Conservation (phyloP, 805 yeast genomes). For the Hagleromyces aurorensis region DNA sequence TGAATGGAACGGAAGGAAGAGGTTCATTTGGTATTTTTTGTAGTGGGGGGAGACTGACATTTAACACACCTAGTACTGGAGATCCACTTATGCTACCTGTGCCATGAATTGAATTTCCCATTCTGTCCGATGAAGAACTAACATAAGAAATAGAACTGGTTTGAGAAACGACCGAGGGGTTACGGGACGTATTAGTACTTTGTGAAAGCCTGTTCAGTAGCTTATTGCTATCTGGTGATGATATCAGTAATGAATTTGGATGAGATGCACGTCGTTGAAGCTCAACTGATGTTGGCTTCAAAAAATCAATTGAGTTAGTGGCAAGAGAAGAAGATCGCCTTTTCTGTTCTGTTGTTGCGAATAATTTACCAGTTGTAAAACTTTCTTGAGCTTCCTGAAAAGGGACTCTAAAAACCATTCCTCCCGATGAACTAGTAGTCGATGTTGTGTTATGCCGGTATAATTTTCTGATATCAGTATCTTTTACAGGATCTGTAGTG, state of each 20-base stretch:
- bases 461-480: no score
- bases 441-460: no score
- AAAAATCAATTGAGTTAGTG: slow-evolving; percentile 7
- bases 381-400: slow-evolving; percentile 43
- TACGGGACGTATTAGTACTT: slow-evolving; percentile 28
- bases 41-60: slow-evolving; percentile 44
- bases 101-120: slow-evolving; percentile 26
- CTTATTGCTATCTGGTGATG: slow-evolving; percentile 5
- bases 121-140: slow-evolving; percentile 28
- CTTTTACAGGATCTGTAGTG: no score
- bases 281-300: slow-evolving; percentile 6
- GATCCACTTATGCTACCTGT: slow-evolving; percentile 21
- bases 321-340: slow-evolving; percentile 20
- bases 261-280: slow-evolving; percentile 22
- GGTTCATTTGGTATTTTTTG: slow-evolving; percentile 50
- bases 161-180: slow-evolving; percentile 33
- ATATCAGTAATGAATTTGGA: slow-evolving; percentile 10
- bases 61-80: slow-evolving; percentile 19
- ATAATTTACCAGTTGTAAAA: slow-evolving; percentile 7
- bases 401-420: slow-evolving; percentile 52
- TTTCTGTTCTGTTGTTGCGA: slow-evolving; percentile 8
- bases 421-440: slow-evolving; percentile 28
- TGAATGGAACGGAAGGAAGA: slow-evolving; percentile 32
- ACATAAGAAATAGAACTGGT: slow-evolving; percentile 25
- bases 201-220: slow-evolving; percentile 6